These are phyloP conservation scores for Alternaria sp. DNA, from an alignment of 2,329 filamentous ascomycete species.

Conservation along the genomic window DNA sequence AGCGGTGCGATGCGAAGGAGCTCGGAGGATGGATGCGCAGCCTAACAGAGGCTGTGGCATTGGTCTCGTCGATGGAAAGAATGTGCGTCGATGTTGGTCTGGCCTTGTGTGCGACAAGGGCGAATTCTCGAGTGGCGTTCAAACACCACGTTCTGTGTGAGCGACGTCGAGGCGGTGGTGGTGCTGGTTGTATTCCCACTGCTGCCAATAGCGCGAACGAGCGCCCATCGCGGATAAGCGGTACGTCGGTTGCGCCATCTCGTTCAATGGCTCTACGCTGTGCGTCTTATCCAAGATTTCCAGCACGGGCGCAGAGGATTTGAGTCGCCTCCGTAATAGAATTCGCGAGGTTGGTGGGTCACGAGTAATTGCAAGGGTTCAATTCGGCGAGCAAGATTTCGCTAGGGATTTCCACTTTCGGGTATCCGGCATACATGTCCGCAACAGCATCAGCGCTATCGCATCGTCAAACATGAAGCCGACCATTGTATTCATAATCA, in stretches of 20 bases:
- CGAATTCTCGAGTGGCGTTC: neutral
- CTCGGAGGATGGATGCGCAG: neutral
- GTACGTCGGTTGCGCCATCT: neutral
- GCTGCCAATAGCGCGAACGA: constrained; percentile 2
- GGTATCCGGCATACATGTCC: constrained; percentile 18
- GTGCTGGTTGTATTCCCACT: neutral
- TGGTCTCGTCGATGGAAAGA: neutral
- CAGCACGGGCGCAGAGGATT: neutral
- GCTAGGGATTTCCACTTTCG: constrained; percentile 15
- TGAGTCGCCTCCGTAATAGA: neutral
- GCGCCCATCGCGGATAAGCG: constrained; percentile 2
- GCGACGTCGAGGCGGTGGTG: neutral
- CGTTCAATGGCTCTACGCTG: neutral
- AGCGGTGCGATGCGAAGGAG: neutral
- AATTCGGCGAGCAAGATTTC: constrained; percentile 14
- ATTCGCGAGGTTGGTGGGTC: constrained; percentile 7
- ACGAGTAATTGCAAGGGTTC: constrained; percentile 16
- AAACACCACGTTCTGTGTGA: neutral
- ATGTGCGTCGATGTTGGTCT: constrained; percentile 2
- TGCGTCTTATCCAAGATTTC: neutral
- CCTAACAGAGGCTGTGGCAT: neutral
- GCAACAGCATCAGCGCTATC: constrained; percentile 9
- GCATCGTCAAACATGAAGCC: constrained; percentile 5
- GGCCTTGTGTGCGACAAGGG: neutral
- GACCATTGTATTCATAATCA: neutral